Evolutionary conservation across 139 green algal genomes (phyloP), one percentile per base, ranked within the genome.

Genomic region (Raphidocelis subcapitata): DNA sequence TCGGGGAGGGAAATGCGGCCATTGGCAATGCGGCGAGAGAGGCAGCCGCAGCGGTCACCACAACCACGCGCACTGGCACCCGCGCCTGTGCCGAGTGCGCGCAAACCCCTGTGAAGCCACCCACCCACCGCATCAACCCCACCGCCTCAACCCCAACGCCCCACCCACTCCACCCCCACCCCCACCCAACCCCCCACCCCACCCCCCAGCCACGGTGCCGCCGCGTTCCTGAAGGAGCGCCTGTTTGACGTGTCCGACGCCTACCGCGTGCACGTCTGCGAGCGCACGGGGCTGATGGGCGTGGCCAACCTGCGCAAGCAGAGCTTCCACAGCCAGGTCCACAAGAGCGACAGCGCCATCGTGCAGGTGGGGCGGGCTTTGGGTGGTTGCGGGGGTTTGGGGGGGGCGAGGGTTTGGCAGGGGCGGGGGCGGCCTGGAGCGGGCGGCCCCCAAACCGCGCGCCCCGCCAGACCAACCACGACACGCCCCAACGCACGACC

Each of bases 241-340:
- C 80, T 96, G 76, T 96, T 94, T 81, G 90, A 97, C 74, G 82
- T 91, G 79, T 88, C 70, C 18, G 93, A 97, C 67, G 89, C 91
- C 8, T 97, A 96, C 84, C 76, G 84, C 5, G 84, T 97, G 65
- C 92, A 96, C 74, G 88, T 96, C 29, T 97, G 93, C 81, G 84
- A 93, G 75, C 80, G 83, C 56, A 92, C 82, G 56, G 93, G 93
- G 35, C 84, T 96, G 3, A 85, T 95, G 18, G 92, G 88, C 23
- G 85, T 95, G 33, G 91, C 91, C 63, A 95, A 97, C 81, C 79
- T 97, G 12, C 92, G 91, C 81, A 95, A 96, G 76, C 87, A 94
- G 73, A 83, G 86, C 68, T 96, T 94, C 82, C 85, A 83, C 69
- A 92, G 86, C 80, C 84, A 85, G 67, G 76, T 90, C 16, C 72